Base-by-base conservation (phyloP, 441 rosid genomes). In the Cnidoscolus chayamansa region DNA sequence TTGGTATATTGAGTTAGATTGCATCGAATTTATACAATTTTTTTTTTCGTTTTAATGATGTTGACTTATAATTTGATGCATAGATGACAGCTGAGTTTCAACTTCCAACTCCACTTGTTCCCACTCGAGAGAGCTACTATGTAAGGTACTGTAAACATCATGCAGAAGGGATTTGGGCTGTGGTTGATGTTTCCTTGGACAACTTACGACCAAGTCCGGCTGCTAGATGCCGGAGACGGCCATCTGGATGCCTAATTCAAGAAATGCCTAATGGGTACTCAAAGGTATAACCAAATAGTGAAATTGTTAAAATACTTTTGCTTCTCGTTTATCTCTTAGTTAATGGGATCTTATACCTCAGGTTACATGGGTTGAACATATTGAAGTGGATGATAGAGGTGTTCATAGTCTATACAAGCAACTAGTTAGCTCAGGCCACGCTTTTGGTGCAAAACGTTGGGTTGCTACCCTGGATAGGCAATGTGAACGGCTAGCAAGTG, bases 361-460 rank as follows among this genome's bases (percentile, higher is more conserved):
- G 99, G 94, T 95, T 17, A 93, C 86, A 1, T 95, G 99, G 99
- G 83, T 95, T 47, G 99, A 95, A 72, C 87, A 93, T 79, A 89
- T 91, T 37, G 99, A 93, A 74, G 93, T 86, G 40, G 94, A 93
- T 63, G 95, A 89, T 60, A 76, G 86, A 71, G 90, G 81, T 32
- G 86, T 83, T 50, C 89, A 90, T 68, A 67, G 61, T 77, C 69
- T 90, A 19, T 95, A 83, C 84, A 84, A 81, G 85, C 87, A 84
- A 61, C 78, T 89, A 0, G 84, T 95, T 20, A 70, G 64, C 81
- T 75, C 88, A 7, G 98, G 97, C 47, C 83, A 82, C 45, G 99
- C 94, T 4, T 93, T 91, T 47, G 95, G 90, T 13, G 98, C 98
- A 10, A 90, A 78, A 68, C 94, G 97, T 17, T 95, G 99, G 99